Evolutionary conservation across 78 protist genomes (phyloP), one percentile per base, ranked within the genome.

Genomic region (Guillardia theta): DNA sequence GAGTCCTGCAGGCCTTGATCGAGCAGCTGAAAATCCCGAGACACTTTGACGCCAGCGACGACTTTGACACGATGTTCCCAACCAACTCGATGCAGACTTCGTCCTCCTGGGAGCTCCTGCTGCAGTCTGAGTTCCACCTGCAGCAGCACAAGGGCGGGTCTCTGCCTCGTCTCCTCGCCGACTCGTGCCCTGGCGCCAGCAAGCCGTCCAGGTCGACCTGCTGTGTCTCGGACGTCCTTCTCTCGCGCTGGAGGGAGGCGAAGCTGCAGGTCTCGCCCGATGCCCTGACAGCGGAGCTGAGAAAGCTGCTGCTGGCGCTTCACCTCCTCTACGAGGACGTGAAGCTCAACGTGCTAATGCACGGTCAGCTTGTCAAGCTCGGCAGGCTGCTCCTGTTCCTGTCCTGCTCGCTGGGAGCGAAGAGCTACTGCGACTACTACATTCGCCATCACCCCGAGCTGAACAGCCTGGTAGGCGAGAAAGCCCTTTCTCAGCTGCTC

Each of bases 271-370:
- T n/a, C n/a, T n/a, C n/a, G n/a, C n/a, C n/a, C n/a, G n/a, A n/a
- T n/a, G n/a, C n/a, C n/a, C n/a, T n/a, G n/a, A n/a, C n/a, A n/a
- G n/a, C n/a, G n/a, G n/a, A n/a, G n/a, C n/a, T n/a, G n/a, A n/a
- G n/a, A n/a, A n/a, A n/a, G n/a, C n/a, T n/a, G n/a, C n/a, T n/a
- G n/a, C n/a, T n/a, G n/a, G n/a, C n/a, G n/a, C n/a, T n/a, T n/a
- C n/a, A n/a, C n/a, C 64, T 53, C 33, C n/a, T n/a, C n/a, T 78
- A 78, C 44, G 90, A 78, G 48, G 90, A 78, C 48, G 18, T 78
- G 45, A 37, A 43, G 53, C 50, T 78, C 30, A 30, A 78, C 12
- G 45, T 78, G 18, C 50, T 43, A 18, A 18, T 8, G 18, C 88
- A 33, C 33, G 12, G 62, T 53, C 33, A 21, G 62, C 18, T 12